Evolutionary conservation across 2,329 filamentous ascomycete species (phyloP), one percentile per base, ranked within the genome.

Genomic region (Fusarium transvaalense): DNA sequence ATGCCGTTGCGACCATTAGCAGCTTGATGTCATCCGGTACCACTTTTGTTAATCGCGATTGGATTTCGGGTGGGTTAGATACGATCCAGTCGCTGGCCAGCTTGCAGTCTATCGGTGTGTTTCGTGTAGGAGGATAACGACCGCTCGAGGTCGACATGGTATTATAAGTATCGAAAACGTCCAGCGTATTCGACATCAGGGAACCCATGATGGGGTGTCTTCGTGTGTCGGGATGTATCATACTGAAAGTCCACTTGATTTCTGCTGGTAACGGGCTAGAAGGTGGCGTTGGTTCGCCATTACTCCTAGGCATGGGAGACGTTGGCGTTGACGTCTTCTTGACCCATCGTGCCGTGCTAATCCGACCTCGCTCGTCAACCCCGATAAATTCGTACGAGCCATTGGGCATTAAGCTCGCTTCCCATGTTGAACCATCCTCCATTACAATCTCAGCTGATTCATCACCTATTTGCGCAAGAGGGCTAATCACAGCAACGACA

Each of bases 131-230:
- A 12, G 85, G 84, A 61, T 83, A 82, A 37, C 79, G 81, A n/a
- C 80, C 79, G 32, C 81, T 79, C 0, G 85, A 84, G 9, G 82
- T 76, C 1, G 86, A 84, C 29, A 89, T 80, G 1, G 86, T 84
- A 6, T 83, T 86, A 76, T 93, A 94, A 4, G 82, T 84, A 68
- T 94, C 89, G 62, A 89, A 86, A 47, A 95, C 86, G 50, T 92
- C 89, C 31, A 95, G 85, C 14, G 84, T 86, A 6, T 84, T 83
- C 14, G 84, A 84, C 5, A 86, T 89, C 43, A 95, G 82, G 3
- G 85, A 88, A 1, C 91, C 92, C 79, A 94, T 86, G 73, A 94
- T 87, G 6, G 92, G 92, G 74, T 95, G 92, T 14, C 90, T 87
- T 34, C 91, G 84, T 10, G 86, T 87, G 46, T 86, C 85, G 0